Evolutionary conservation across 768 basidiomycete genomes (phyloP), one percentile per base, ranked within the genome.

Genomic region (Boletus vinaceobasis): DNA sequence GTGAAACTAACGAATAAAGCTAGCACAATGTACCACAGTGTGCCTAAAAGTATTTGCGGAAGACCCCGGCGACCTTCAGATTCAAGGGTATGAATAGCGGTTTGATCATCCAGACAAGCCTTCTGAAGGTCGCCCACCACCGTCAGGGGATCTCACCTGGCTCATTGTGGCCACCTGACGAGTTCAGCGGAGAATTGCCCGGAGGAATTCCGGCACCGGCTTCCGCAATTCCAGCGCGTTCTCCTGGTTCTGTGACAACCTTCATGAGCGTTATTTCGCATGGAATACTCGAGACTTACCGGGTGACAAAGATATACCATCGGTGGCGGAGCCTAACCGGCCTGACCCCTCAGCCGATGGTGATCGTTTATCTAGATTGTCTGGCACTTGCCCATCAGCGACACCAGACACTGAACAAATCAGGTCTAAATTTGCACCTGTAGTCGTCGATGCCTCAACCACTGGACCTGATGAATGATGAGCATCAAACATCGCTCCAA

Each of bases 61-160:
- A 65, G 63, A 67, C 72, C 76, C 67, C 77, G 77, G 76, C 76
- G 72, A 78, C 76, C 73, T 70, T 78, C 69, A 76, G 74, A 63
- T 73, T 62, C 61, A 77, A 66, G 52, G 75, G 76, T 60, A 75
- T 64, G 59, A 74, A 64, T 50, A 75, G 56, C 46, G 74, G 75
- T 63, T 69, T 68, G 58, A 73, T 71, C 54, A 77, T 67, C 74
- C 71, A 77, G 57, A 71, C 70, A 62, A 77, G 66, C 58, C 65
- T 65, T 70, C 76, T 71, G 65, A 78, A 73, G 71, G 76, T 73
- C 76, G 76, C 76, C 77, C 76, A 73, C 74, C 68, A 76, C 72
- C 75, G 76, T 78, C 76, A 78, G 64, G 75, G 74, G 56, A 43
- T 58, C 61, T 59, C 53, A 43, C 46, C 62, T 35, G 51, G 52